Base-by-base conservation (phyloP, 148 eudicot genomes). In the Fagopyrum homotropicum region DNA sequence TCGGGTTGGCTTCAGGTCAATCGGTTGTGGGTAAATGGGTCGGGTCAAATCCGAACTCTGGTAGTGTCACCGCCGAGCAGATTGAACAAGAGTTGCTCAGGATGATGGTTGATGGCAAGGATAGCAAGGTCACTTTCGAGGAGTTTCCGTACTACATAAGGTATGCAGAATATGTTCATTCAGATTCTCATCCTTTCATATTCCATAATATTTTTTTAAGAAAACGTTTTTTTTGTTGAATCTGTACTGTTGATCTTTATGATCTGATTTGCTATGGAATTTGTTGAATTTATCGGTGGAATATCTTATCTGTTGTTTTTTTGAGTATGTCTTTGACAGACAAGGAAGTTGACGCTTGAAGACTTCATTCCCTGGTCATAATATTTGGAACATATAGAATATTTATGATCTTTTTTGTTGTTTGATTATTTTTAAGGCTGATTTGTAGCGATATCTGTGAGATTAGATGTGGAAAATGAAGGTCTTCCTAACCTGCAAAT, bases 81-180 rank as follows among this genome's bases (percentile, higher is more conserved):
- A 86, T 93, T 78, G 89, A 90, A 73, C 74, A 44, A 75, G 98
- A 93, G 78, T 82, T 93, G 70, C 72, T 81, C 10, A 84, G 88
- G 57, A 76, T 85, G 69, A 69, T 89, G 52, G 79, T 84, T 63
- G 88, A 84, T 76, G 98, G 96, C 19, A 89, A 81, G 59, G 89
- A 89, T 4, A 74, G 72, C 77, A 80, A 79, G 46, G 85, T 84
- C 73, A 79, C 89, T 9, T 89, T 93, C 81, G 91, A 89, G 45
- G 91, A 90, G 1, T 93, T 90, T 45, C 98, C 98, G 59, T 93
- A 90, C 75, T 93, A 81, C 75, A 82, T 93, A 81, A 90, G 98
- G 98, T 90, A 0, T 64, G 15, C 4, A 61, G 43, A 26, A 61
- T 61, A 61, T 61, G 11, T 61, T 26, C 45, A 61, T 61, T 61